Percentiles rank a stretch among this genome's conserved stretches.
Evolutionary conservation across 345 rosid species (phyloP).

Genomic region (Euphorbia tirucalli): DNA sequence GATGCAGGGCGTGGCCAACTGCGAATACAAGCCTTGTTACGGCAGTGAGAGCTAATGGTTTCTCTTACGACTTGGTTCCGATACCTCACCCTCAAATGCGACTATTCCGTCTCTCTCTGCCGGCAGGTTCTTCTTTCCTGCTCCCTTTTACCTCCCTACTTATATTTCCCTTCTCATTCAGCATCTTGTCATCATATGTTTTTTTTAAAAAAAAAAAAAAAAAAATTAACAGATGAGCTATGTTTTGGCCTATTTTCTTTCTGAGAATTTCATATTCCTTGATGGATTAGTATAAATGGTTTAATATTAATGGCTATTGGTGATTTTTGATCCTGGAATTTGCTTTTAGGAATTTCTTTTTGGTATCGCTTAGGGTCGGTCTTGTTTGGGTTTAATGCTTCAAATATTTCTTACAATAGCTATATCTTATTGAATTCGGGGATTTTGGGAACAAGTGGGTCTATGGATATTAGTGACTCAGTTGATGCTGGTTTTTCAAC

Average conservation of each 20-base stretch:
- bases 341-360: neutral
- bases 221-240: too few relatives aligned
- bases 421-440: neutral
- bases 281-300: neutral
- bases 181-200: too few relatives aligned
- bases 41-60: slow-evolving; percentile 44
- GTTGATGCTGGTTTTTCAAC: too few relatives aligned
- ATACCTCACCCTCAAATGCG: slow-evolving; percentile 63
- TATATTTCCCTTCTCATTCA: too few relatives aligned
- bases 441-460: too few relatives aligned
- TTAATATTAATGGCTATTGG: neutral
- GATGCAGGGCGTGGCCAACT: neutral
- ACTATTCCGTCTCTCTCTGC: slow-evolving; percentile 58
- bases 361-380: too few relatives aligned
- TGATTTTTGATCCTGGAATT: neutral
- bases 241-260: neutral
- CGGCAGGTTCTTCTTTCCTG: slow-evolving; percentile 47
- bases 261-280: neutral
- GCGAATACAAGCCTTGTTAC: neutral
- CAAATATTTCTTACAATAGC: neutral
- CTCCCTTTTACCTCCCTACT: slow-evolving; percentile 4
- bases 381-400: neutral
- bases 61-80: slow-evolving; percentile 73
- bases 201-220: too few relatives aligned
- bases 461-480: neutral